A percentile compares a stretch with the other conserved stretches of the same genome.
phyloP scores from a whole-genome alignment of 257 asterid species.

The Rauvolfia tetraphylla region DNA sequence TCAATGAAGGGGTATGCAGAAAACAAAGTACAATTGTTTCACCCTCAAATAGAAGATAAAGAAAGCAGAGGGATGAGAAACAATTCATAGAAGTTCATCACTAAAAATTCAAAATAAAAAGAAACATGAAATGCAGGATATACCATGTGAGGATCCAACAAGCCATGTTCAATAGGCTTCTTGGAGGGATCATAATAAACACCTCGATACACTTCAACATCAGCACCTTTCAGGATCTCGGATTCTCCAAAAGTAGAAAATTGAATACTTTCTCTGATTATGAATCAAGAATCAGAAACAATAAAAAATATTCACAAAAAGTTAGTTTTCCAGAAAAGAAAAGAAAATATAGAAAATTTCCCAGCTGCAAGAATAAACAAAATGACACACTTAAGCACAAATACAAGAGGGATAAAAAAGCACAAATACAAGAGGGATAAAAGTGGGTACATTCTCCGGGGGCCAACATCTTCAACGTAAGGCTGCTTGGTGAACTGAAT shows the following conservation, averaged over 20 bases:
- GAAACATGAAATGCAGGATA: not conserved
- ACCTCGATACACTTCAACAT: conserved; percentile 62
- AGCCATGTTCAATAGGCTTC: conserved; percentile 53
- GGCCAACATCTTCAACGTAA: conserved; percentile 81
- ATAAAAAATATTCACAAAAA: not conserved
- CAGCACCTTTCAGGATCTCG: conserved; percentile 63
- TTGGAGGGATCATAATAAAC: conserved; percentile 45
- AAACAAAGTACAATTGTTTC: not conserved
- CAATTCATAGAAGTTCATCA: not conserved
- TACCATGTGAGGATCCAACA: conserved; percentile 89
- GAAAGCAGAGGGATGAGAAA: not conserved
- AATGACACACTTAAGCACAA: not conserved
- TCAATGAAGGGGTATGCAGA: not conserved
- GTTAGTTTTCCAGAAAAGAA: too few relatives aligned
- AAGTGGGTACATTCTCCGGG: conserved; percentile 63
- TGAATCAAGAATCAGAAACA: conserved; percentile 13
- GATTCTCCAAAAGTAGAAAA: conserved; percentile 62
- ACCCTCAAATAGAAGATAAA: not conserved
- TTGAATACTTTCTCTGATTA: conserved; percentile 63
- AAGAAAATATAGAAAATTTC: not conserved
- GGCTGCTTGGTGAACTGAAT: conserved; percentile 65
- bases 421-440: not conserved
- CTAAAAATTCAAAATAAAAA: not conserved
- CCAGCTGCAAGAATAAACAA: not conserved
- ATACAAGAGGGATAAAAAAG: not conserved